Evolutionary conservation across 176 grass and related monocot species (phyloP).

Genomic region (Oryza glaberrima): DNA sequence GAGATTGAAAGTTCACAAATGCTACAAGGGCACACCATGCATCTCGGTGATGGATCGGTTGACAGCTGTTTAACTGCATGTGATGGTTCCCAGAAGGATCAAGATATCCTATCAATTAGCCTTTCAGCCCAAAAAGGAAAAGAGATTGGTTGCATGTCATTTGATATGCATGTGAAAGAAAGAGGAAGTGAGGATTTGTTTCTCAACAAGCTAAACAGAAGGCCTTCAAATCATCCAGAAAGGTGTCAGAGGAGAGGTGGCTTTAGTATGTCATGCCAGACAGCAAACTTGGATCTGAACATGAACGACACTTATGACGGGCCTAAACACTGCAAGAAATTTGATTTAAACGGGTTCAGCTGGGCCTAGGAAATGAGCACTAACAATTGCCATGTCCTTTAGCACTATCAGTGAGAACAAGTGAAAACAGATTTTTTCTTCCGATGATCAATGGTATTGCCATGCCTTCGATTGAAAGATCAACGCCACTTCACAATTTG

Average conservation of each 20-base stretch:
- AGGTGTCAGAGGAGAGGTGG: conserved; percentile 40
- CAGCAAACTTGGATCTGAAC: conserved; percentile 75
- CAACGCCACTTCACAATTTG: background rate
- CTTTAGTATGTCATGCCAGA: conserved; percentile 51
- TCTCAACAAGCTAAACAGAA: conserved; percentile 62
- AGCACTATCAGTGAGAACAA: background rate
- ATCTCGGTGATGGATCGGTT: conserved; percentile 73
- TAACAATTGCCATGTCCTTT: conserved; percentile 7
- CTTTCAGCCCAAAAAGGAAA: conserved; percentile 55
- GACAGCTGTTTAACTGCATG: conserved; percentile 90
- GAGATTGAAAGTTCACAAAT: conserved; percentile 58
- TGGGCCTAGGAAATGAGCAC: conserved; percentile 57
- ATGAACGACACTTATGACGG: conserved; percentile 56
- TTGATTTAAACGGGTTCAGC: conserved; percentile 90
- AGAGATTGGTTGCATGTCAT: conserved; percentile 34
- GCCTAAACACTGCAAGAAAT: conserved; percentile 61
- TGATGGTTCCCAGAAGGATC: conserved; percentile 77
- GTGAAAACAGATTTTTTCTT: conserved; percentile 28
- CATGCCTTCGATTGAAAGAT: conserved; percentile 15
- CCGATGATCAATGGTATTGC: background rate
- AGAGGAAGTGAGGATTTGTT: conserved; percentile 51
- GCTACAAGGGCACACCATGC: conserved; percentile 49
- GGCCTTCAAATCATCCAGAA: conserved; percentile 42
- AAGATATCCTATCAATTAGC: conserved; percentile 68
- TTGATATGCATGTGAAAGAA: conserved; percentile 37